Percentiles rank a stretch among this genome's conserved stretches.
Evolutionary conservation across 1,284 basidiomycete species (phyloP).

Genomic region (Sporisorium graminicola): DNA sequence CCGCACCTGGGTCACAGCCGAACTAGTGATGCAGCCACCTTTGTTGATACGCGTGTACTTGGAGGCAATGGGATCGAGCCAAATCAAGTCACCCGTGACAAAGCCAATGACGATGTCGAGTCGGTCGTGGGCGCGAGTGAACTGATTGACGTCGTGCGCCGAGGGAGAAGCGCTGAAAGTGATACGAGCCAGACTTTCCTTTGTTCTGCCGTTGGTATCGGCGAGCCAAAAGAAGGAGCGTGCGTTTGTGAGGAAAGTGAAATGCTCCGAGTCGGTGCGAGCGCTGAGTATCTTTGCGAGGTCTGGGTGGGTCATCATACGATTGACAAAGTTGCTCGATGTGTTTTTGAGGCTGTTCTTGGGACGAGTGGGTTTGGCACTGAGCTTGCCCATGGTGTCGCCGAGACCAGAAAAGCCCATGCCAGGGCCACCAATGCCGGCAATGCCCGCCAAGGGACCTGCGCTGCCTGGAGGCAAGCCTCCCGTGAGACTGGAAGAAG

Average conservation of each 20-base stretch:
- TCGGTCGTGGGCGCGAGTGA: slow-evolving; percentile 81
- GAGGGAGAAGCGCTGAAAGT: slow-evolving; percentile 81
- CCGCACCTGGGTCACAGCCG: slow-evolving; percentile 83
- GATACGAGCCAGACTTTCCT: slow-evolving; percentile 80
- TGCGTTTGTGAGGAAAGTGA: slow-evolving; percentile 60
- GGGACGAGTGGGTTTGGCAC: slow-evolving; percentile 74
- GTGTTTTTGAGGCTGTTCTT: slow-evolving; percentile 89
- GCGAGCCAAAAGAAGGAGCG: slow-evolving; percentile 61
- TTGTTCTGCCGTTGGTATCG: slow-evolving; percentile 47
- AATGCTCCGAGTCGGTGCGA: slow-evolving; percentile 75
- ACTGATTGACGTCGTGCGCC: slow-evolving; percentile 85
- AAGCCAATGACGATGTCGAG: slow-evolving; percentile 95
- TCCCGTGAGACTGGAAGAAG: slow-evolving; percentile 46
- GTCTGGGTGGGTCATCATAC: slow-evolving; percentile 83
- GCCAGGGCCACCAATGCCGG: slow-evolving; percentile 42
- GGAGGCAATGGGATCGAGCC: slow-evolving; percentile 81
- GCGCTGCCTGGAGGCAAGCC: slow-evolving; percentile 38
- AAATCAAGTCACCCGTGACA: slow-evolving; percentile 86
- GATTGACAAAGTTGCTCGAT: slow-evolving; percentile 87
- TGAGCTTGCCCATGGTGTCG: slow-evolving; percentile 48
- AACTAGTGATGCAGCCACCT: slow-evolving; percentile 82
- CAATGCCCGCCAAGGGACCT: slow-evolving; percentile 48
- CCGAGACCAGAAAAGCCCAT: slow-evolving; percentile 52
- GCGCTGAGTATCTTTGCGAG: slow-evolving; percentile 77
- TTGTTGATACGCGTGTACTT: slow-evolving; percentile 93